Percentiles rank a stretch among this genome's conserved stretches.
Conservation (phyloP, 1,284 basidiomycete genomes). For the Boletus albobrunnescens region DNA sequence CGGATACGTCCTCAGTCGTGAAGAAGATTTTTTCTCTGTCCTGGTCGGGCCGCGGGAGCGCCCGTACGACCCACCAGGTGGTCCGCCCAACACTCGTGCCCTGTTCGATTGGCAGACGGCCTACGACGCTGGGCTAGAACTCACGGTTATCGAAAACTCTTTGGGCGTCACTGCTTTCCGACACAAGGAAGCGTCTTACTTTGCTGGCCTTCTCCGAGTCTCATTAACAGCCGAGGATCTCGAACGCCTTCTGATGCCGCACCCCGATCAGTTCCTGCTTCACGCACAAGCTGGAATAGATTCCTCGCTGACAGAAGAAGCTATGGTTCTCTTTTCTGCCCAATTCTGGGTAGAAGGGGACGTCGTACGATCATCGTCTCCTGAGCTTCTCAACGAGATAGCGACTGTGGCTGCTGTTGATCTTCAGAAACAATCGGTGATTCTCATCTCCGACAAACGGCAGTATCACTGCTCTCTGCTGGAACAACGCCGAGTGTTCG, state of each 20-base stretch:
- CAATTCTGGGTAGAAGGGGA: neutral
- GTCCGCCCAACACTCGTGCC: neutral
- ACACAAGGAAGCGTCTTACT: neutral
- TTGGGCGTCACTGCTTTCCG: neutral
- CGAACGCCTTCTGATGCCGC: neutral
- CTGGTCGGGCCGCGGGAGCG: neutral
- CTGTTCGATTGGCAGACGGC: neutral
- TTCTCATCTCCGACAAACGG: neutral
- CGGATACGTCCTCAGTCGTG: neutral
- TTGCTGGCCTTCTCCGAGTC: neutral
- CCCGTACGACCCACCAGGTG: neutral
- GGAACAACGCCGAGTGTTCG: neutral
- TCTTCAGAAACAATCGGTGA: neutral
- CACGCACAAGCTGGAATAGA: neutral
- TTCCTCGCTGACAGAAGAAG: neutral
- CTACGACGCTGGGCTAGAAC: neutral
- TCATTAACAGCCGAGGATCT: neutral
- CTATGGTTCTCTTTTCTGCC: neutral
- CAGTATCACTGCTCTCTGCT: neutral
- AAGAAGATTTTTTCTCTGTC: neutral
- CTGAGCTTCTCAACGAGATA: neutral
- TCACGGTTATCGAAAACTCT: neutral
- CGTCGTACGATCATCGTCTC: neutral
- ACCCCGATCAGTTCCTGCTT: neutral
- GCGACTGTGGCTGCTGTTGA: neutral